A percentile compares a stretch with the other conserved stretches of the same genome.
Evolutionary conservation across 169 alveolate genomes (phyloP).

Genomic region (Eimeria acervulina): DNA sequence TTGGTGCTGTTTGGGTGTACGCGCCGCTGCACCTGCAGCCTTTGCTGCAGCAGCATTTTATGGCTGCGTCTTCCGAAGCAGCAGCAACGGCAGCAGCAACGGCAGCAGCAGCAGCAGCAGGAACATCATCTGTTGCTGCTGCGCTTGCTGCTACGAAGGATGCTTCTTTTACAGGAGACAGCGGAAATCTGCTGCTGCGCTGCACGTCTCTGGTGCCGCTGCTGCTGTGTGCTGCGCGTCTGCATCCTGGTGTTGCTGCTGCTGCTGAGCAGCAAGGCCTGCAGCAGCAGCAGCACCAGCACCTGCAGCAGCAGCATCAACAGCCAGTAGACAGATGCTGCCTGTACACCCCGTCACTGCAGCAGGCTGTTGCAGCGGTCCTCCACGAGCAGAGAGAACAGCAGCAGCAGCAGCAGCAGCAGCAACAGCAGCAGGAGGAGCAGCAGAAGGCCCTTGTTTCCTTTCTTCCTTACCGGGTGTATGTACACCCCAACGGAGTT

Average conservation of each 20-base stretch:
- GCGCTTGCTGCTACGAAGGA: slow-evolving; percentile 30
- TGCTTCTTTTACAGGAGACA: background rate
- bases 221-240: slow-evolving; percentile 67
- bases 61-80: background rate
- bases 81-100: slow-evolving; percentile 27
- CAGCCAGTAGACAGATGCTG: slow-evolving; percentile 50
- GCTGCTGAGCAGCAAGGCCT: background rate
- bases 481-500: slow-evolving; percentile 25
- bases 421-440: slow-evolving; percentile 4
- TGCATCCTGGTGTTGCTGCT: background rate
- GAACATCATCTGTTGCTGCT: slow-evolving; percentile 38
- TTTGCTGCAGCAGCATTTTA: slow-evolving; percentile 22
- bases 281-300: slow-evolving; percentile 43
- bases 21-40: slow-evolving; percentile 30
- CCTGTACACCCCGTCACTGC: slow-evolving; percentile 58
- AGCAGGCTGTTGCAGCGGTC: slow-evolving; percentile 38
- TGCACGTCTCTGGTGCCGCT: slow-evolving; percentile 24
- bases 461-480: slow-evolving; percentile 26
- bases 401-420: slow-evolving; percentile 54
- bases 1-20: slow-evolving; percentile 12
- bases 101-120: slow-evolving; percentile 69
- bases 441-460: background rate
- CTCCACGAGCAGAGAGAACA: background rate
- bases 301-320: slow-evolving; percentile 41
- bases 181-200: slow-evolving; percentile 50